Base-by-base conservation (phyloP, 192 early-diverging fungal genomes). In the Phycomyces blakesleeanus region DNA sequence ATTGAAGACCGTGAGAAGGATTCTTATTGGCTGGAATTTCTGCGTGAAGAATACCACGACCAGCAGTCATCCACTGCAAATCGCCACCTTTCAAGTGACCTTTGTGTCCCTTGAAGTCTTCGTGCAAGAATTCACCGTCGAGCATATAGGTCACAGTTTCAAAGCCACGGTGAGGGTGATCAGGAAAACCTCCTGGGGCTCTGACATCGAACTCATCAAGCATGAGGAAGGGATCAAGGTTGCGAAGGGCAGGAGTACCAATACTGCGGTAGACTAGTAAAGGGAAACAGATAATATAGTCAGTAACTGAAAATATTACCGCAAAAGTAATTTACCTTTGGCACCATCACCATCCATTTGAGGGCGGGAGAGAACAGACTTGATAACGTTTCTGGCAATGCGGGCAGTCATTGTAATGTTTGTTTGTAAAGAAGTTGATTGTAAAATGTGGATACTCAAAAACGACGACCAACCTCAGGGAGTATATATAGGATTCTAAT, bases 161-260 rank as follows among this genome's bases (percentile, higher is more conserved):
- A 50, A 93, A 91, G 15, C 90, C 92, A 37, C 92, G 83, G 55
- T 93, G 89, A 15, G 89, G 90, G 50, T 91, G 90, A 41, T 91
- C 39, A 76, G 81, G 64, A 38, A 85, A 83, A 0, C 81, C 81
- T 14, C 59, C 73, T n/a, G 74, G 76, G 15, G 78, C 41, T 10
- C 51, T 24, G 29, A 82, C 69, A 49, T 57, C 59, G 54, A 82
- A 81, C 51, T 83, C 77, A 71, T 97, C 95, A 34, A 95, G 82
- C 86, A 95, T 87, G 37, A 95, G 76, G 78, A 97, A 95, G 5
- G 94, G 94, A 66, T 97, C 94, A 41, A 93, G 81, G 55, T 89
- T 85, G 44, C 86, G 77, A 25, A 91, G 78, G 9, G 76, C 59
- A 49, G 66, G 76, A 0, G 80, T 85, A 16, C 89, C 89, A 27